Evolutionary conservation across 768 basidiomycete genomes (phyloP).

Genomic region (Tylopilus subfusipes): DNA sequence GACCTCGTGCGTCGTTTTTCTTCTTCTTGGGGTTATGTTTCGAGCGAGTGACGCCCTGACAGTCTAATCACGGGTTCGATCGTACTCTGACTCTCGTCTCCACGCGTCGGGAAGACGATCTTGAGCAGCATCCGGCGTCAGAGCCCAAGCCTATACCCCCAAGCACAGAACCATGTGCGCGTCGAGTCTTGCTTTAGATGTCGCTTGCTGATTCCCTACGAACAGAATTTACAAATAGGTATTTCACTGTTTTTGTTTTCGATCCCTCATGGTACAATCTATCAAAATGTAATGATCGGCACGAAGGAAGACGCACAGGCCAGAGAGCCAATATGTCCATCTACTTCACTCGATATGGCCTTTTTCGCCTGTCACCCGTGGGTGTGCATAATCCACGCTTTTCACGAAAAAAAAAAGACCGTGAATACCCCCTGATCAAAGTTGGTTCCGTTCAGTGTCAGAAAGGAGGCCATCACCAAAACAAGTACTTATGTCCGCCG

Average conservation of each 20-base stretch:
- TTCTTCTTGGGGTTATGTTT: background rate
- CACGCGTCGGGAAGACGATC: slow-evolving; percentile 51
- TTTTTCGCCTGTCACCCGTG: slow-evolving; percentile 3
- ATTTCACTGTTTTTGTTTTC: background rate
- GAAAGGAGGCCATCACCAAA: background rate
- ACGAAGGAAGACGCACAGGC: slow-evolving; percentile 4
- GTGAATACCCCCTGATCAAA: too few relatives aligned
- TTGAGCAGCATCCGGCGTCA: slow-evolving; percentile 14
- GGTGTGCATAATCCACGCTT: slow-evolving; percentile 1
- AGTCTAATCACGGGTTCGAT: slow-evolving; percentile 79
- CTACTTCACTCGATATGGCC: slow-evolving; percentile 7
- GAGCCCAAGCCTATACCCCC: slow-evolving; percentile 14
- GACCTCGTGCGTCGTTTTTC: slow-evolving; percentile 54
- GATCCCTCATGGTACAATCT: slow-evolving; percentile 10
- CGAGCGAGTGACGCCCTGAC: slow-evolving; percentile 11
- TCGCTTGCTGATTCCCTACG: background rate
- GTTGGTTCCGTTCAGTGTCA: background rate
- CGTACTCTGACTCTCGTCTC: slow-evolving; percentile 56
- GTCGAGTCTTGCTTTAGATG: background rate
- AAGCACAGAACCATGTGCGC: slow-evolving; percentile 19
- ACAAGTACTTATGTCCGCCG: too few relatives aligned
- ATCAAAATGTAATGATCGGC: slow-evolving; percentile 13
- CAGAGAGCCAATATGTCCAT: slow-evolving; percentile 5
- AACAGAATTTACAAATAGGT: slow-evolving; percentile 18
- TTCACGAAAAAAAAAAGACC: background rate